Evolutionary conservation across 2,329 filamentous ascomycete species (phyloP).

Genomic region (Monosporascus sp.): DNA sequence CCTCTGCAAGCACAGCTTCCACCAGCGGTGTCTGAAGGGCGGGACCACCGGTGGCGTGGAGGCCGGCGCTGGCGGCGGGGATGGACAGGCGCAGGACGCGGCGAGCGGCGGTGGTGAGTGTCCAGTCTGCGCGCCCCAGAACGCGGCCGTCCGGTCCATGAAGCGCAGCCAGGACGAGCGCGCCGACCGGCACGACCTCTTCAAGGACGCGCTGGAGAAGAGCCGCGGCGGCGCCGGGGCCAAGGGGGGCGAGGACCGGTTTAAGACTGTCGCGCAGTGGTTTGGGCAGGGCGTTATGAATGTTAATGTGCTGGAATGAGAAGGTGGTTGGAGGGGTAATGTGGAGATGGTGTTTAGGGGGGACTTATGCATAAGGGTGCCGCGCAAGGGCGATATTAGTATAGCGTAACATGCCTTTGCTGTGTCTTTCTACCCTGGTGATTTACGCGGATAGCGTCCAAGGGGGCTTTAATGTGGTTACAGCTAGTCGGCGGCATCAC

Average conservation of each 20-base stretch:
- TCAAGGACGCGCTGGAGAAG: conserved; percentile 68
- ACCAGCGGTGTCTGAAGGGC: conserved; percentile 76
- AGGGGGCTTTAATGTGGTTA: too few relatives aligned
- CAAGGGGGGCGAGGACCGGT: conserved; percentile 63
- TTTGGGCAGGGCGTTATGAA: conserved; percentile 89
- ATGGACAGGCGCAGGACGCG: conserved; percentile 22
- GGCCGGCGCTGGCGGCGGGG: conserved; percentile 31
- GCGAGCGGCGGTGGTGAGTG: conserved; percentile 66
- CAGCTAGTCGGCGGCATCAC: too few relatives aligned
- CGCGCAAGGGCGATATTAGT: too few relatives aligned
- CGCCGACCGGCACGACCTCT: conserved; percentile 82
- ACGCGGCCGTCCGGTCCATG: conserved; percentile 84
- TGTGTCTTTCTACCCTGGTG: too few relatives aligned
- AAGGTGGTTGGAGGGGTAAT: too few relatives aligned
- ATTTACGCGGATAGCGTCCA: too few relatives aligned
- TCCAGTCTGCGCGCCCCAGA: conserved; percentile 76
- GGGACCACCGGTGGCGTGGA: not conserved
- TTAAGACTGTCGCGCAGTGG: conserved; percentile 89
- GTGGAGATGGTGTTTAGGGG: too few relatives aligned
- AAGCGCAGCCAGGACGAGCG: conserved; percentile 81
- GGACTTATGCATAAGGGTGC: too few relatives aligned
- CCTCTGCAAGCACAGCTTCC: conserved; percentile 94
- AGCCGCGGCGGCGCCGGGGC: not conserved
- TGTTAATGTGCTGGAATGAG: conserved; percentile 11
- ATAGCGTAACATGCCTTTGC: too few relatives aligned